Evolutionary conservation across 805 yeast genomes (phyloP).

Genomic region (Wickerhamiella dianesei): DNA sequence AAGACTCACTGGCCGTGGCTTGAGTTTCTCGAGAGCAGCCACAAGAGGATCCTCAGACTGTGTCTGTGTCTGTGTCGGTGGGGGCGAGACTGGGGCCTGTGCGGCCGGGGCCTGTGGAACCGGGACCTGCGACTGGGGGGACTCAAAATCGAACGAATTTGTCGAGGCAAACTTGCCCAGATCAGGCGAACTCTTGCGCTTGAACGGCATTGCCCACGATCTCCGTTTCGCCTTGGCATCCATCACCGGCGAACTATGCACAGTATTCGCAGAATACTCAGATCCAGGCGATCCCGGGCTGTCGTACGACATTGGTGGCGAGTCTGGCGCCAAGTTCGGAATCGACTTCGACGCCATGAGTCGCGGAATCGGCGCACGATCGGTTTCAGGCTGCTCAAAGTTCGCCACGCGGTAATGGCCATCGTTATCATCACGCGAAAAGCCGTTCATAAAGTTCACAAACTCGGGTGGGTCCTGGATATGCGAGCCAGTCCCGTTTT

Average conservation of each 20-base stretch:
- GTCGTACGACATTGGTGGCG: background rate
- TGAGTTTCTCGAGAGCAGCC: slow-evolving; percentile 37
- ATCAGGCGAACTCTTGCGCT: slow-evolving; percentile 27
- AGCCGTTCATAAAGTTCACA: slow-evolving; percentile 43
- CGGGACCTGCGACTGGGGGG: slow-evolving; percentile 1
- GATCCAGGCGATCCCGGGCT: background rate
- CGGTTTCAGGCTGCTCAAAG: slow-evolving; percentile 19
- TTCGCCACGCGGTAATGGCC: slow-evolving; percentile 25
- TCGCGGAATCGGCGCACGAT: background rate
- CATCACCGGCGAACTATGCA: background rate
- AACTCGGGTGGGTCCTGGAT: slow-evolving; percentile 48
- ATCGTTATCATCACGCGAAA: slow-evolving; percentile 20
- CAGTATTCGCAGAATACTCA: background rate
- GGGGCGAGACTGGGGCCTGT: background rate
- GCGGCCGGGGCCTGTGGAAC: background rate
- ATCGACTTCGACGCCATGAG: background rate
- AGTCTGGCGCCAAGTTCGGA: background rate
- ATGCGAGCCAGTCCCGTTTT: slow-evolving; percentile 51
- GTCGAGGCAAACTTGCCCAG: slow-evolving; percentile 10
- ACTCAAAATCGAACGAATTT: background rate
- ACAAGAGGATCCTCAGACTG: slow-evolving; percentile 42
- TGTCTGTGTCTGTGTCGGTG: background rate
- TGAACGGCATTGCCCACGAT: slow-evolving; percentile 34
- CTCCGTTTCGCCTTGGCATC: slow-evolving; percentile 17
- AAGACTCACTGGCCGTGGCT: slow-evolving; percentile 15